phyloP scores from a whole-genome alignment of 306 rosid species.

The Benincasa hispida region DNA sequence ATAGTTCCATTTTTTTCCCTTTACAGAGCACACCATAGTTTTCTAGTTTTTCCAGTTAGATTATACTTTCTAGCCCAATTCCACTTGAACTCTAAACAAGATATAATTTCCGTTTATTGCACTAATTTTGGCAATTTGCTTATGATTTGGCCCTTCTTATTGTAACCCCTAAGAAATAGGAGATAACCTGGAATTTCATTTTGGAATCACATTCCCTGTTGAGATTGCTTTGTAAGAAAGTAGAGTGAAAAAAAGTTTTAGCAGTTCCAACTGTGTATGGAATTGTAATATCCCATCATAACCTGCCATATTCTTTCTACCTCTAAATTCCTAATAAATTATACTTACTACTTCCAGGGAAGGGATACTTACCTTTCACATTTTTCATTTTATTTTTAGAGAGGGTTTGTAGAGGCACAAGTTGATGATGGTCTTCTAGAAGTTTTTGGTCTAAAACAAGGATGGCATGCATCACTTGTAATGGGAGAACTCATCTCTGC shows the following conservation, averaged over 20 bases:
- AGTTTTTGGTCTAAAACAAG: constrained; percentile 93
- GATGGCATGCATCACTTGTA: constrained; percentile 98
- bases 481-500: constrained; percentile 92
- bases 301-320: neutral
- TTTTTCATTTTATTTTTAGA: constrained; percentile 22
- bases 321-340: neutral
- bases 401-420: constrained; percentile 89
- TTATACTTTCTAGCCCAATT: neutral
- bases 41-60: neutral
- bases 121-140: neutral
- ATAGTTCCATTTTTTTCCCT: neutral
- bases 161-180: neutral
- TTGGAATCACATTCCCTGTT: neutral
- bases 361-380: neutral
- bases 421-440: constrained; percentile 90
- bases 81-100: neutral
- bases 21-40: neutral
- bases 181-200: neutral
- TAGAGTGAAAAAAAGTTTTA: neutral
- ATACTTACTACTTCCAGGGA: neutral
- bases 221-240: neutral
- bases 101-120: neutral
- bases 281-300: neutral
- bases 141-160: neutral
- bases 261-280: neutral